Evolutionary conservation across 192 early-diverging fungal species (phyloP).

Genomic region (Oehlia diaphana): DNA sequence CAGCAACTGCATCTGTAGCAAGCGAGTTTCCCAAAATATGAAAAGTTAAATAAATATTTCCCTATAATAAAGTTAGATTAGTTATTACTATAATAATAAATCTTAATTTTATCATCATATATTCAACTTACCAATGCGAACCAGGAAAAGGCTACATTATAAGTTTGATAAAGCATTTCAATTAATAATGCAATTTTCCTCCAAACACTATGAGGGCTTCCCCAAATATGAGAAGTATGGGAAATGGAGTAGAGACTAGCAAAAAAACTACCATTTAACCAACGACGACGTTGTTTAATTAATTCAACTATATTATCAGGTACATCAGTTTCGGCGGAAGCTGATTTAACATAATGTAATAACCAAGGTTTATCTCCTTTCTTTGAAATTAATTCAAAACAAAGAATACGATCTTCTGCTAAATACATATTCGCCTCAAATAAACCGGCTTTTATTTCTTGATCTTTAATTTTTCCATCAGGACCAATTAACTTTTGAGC

Average conservation of each 20-base stretch:
- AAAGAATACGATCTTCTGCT: conserved; percentile 83
- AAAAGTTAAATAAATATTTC: conserved; percentile 90
- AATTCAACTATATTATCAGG: conserved; percentile 79
- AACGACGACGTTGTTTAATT: conserved; percentile 94
- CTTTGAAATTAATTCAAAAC: conserved; percentile 84
- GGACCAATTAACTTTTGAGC: not conserved
- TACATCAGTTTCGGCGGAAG: conserved; percentile 83
- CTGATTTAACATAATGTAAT: conserved; percentile 71
- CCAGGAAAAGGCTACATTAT: conserved; percentile 87
- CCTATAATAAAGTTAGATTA: conserved; percentile 37
- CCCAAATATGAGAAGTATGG: conserved; percentile 77
- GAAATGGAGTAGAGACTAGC: conserved; percentile 82
- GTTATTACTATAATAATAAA: conserved; percentile 11
- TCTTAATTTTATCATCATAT: conserved; percentile 19
- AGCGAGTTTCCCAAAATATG: conserved; percentile 74
- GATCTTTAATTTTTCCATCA: not conserved
- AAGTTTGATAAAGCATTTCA: conserved; percentile 80
- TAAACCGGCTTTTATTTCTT: conserved; percentile 46
- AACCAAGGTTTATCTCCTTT: conserved; percentile 59
- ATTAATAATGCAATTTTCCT: conserved; percentile 73
- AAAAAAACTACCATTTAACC: conserved; percentile 96
- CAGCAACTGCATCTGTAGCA: conserved; percentile 9
- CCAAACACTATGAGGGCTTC: conserved; percentile 68
- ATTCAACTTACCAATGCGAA: conserved; percentile 72
- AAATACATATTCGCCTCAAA: conserved; percentile 85